Percentiles rank a stretch among this genome's conserved stretches.
Conservation (phyloP, 2,329 filamentous ascomycete genomes). For the Aurifilum marmelostoma region DNA sequence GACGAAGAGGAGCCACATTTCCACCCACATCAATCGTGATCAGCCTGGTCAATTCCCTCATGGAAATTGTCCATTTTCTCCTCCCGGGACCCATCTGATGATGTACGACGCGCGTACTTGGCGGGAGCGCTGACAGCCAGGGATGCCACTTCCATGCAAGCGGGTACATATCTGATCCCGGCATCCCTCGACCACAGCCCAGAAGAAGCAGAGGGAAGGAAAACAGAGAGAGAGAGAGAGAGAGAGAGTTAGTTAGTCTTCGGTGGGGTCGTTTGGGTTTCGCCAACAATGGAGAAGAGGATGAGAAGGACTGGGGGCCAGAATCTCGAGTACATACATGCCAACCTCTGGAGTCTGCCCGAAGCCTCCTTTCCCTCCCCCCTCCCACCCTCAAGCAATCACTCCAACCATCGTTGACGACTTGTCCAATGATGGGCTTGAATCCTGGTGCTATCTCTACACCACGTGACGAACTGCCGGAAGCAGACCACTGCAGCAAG, state of each 20-base stretch:
- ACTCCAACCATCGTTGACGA: too few relatives aligned
- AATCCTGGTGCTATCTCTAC: neutral
- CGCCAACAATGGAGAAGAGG: neutral
- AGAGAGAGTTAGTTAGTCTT: too few relatives aligned
- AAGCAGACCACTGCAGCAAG: neutral
- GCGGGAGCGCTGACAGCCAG: neutral
- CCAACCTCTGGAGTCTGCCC: too few relatives aligned
- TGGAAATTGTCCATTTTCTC: neutral
- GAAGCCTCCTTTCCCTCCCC: too few relatives aligned
- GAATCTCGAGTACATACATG: too few relatives aligned
- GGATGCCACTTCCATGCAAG: conserved; percentile 1
- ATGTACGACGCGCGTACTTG: conserved; percentile 5
- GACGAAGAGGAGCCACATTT: neutral
- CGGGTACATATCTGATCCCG: neutral
- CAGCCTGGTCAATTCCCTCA: neutral
- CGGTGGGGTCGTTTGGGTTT: neutral
- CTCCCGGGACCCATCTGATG: neutral
- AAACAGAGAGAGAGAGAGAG: neutral
- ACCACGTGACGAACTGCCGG: neutral
- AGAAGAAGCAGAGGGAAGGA: neutral
- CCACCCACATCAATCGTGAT: neutral
- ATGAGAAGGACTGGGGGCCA: neutral
- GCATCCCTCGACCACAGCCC: neutral
- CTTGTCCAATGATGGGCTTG: too few relatives aligned
- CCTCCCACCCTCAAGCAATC: too few relatives aligned